Evolutionary conservation across 2,329 filamentous ascomycete genomes (phyloP).

Genomic region (Lasiodiplodia gonubiensis): DNA sequence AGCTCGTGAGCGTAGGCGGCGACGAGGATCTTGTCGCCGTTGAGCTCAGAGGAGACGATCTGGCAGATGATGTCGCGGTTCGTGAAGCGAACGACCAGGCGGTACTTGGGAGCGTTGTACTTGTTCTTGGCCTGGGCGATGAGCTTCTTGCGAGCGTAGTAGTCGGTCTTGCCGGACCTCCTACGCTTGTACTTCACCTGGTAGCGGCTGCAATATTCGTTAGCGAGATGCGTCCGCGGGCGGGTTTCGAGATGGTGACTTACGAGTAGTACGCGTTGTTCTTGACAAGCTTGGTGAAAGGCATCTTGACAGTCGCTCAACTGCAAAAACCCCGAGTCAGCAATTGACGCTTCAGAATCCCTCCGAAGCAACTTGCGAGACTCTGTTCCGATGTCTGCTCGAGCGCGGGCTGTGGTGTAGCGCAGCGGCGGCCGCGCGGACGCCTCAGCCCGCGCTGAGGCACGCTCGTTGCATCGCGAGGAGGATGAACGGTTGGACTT

Average conservation of each 20-base stretch:
- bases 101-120: constrained; percentile 99
- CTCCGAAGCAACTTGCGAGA: constrained; percentile 92
- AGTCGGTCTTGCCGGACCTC: constrained; percentile 97
- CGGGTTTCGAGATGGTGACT: constrained; percentile 49
- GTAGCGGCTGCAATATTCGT: constrained; percentile 72
- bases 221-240: constrained; percentile 34
- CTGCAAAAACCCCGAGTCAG: constrained; percentile 90
- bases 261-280: constrained; percentile 98
- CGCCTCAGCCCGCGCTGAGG: constrained; percentile 22
- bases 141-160: constrained; percentile 99
- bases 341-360: constrained; percentile 98
- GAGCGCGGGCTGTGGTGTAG: constrained; percentile 4
- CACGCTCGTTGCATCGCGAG: constrained; percentile 21
- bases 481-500: constrained; percentile 15
- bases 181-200: constrained; percentile 99
- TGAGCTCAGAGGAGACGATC: constrained; percentile 95
- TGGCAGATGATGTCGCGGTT: constrained; percentile 99
- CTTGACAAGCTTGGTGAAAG: constrained; percentile 80
- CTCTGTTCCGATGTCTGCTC: constrained; percentile 29
- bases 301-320: constrained; percentile 30
- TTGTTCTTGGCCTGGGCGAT: constrained; percentile 99
- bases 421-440: constrained; percentile 3
- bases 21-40: constrained; percentile 94
- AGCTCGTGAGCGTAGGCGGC: constrained; percentile 97
- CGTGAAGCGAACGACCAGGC: constrained; percentile 98